Base-by-base conservation (phyloP, 345 rosid genomes). In the Cardiospermum halicacabum region DNA sequence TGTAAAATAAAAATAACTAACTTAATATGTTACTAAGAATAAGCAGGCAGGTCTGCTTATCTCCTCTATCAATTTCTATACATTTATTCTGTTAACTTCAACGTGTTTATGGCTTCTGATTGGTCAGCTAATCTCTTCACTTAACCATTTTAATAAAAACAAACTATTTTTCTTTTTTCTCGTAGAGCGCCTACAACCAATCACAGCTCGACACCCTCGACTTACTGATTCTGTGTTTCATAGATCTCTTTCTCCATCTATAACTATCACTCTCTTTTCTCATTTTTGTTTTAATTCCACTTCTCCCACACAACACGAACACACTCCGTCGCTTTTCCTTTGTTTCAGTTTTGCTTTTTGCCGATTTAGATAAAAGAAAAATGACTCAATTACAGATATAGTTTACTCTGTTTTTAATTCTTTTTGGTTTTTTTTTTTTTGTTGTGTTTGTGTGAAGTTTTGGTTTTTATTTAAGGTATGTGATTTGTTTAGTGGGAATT, bases 121-220 rank as follows among this genome's bases (percentile, higher is more conserved):
- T 72, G 80, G 81, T 51, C 65, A 28, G 34, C 69, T 16, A 1
- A 36, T 40, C 54, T 11, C 18, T 43, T 8, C 43, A 7, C n/a
- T n/a, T n/a, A n/a, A n/a, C n/a, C n/a, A n/a, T n/a, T n/a, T n/a
- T 7, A 56, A 31, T 9, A 58, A 19, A 63, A 26, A 32, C 58
- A 50, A 39, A 4, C 28, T 15, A 34, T 43, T 8, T 13, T 54
- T 65, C 65, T 53, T 43, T 22, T 60, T 45, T 67, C 48, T 45
- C 65, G n/a, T n/a, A n/a, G n/a, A 43, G 78, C 69, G 77, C 83
- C 83, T 80, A 69, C 78, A 49, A 60, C 87, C 94, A 90, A 86
- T 86, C 89, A 80, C 82, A 84, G 77, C 88, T 72, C 84, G 75
- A 80, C 88, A 88, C 34, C 78, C 61, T 81, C 81, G 83, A 80